Base-by-base conservation (phyloP, 2,329 filamentous ascomycete genomes). In the Trichoderma asperellum region DNA sequence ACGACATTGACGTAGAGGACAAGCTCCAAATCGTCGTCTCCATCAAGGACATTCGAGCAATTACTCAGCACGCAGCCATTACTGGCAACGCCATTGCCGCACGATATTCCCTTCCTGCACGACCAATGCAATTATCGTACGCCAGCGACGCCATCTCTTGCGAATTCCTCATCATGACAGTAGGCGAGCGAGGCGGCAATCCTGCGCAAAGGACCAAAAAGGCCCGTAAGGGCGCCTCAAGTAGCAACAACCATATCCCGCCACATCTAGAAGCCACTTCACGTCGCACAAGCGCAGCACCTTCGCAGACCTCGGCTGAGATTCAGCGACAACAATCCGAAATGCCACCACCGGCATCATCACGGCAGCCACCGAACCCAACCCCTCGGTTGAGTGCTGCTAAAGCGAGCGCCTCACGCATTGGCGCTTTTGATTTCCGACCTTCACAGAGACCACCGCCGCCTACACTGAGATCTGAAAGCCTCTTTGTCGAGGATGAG, bases 81-180 rank as follows among this genome's bases (percentile, higher is more conserved):
- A 85, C 90, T 6, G 88, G 88, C 64, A 88, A 87, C n/a, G 85
- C 87, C 57, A 82, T 94, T 16, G 86, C 85, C 18, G 90, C 91
- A 14, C 84, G 84, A 65, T 94, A 94, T 79, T 94, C 92, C 2
- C 82, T 87, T 32, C 91, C 92, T 4, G 87, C 88, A 18, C 86
- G 87, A 18, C 92, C 92, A 1, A 86, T 95, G 76, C 90, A 93
- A 74, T 85, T 95, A 70, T 87, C 84, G 56, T 95, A 95, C 75
- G 84, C 86, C 29, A 85, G 87, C 53, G 89, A 91, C 69, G 91
- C 89, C 40, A 83, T 94, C 37, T 81, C 87, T 47, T 92, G 89
- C 78, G 90, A 94, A 72, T 94, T 94, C 74, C 91, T 93, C 55
- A 85, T 95, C 70, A 94, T 94, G 91, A 95, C 92, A 0, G 88